A percentile compares a stretch with the other conserved stretches of the same genome.
These are phyloP conservation scores for Meyerozyma smithsonii DNA, from an alignment of 1,139 yeast genomes.

Conservation along the genomic window DNA sequence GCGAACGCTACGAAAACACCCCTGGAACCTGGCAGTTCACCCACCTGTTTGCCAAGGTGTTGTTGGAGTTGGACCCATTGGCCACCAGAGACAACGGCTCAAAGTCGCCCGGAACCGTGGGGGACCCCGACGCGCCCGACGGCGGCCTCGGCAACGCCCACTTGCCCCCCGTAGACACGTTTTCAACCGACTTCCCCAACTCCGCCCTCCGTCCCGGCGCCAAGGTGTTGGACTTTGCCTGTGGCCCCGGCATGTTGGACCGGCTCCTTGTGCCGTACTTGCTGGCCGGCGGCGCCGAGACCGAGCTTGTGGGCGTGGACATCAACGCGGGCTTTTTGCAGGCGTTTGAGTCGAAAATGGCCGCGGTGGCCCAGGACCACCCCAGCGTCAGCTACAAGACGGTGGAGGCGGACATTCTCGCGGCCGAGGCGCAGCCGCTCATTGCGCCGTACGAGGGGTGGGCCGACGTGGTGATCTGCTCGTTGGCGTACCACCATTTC, in stretches of 20 bases:
- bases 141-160: constrained; percentile 13
- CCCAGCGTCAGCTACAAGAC: constrained; percentile 6
- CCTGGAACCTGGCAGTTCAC: constrained; percentile 2
- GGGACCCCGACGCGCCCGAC: constrained; percentile 13
- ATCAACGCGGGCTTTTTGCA: constrained; percentile 27
- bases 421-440: constrained; percentile 13
- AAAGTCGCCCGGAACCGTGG: constrained; percentile 13
- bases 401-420: constrained; percentile 26
- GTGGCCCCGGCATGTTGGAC: constrained; percentile 40
- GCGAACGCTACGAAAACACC: not conserved
- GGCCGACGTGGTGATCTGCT: constrained; percentile 33
- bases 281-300: constrained; percentile 6
- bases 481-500: constrained; percentile 40
- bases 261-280: constrained; percentile 26
- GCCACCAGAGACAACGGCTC: constrained; percentile 10
- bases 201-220: constrained; percentile 23
- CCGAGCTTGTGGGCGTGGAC: constrained; percentile 26
- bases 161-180: constrained; percentile 13
- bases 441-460: constrained; percentile 15
- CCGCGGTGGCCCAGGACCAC: constrained; percentile 2
- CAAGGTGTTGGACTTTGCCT: constrained; percentile 37
- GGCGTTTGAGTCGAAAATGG: constrained; percentile 17
- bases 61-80: constrained; percentile 19
- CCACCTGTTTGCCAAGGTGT: constrained; percentile 15
- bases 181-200: constrained; percentile 9